A percentile compares a stretch with the other conserved stretches of the same genome.
Conservation (phyloP, 1,284 basidiomycete genomes). For the Naganishia liquefaciens region DNA sequence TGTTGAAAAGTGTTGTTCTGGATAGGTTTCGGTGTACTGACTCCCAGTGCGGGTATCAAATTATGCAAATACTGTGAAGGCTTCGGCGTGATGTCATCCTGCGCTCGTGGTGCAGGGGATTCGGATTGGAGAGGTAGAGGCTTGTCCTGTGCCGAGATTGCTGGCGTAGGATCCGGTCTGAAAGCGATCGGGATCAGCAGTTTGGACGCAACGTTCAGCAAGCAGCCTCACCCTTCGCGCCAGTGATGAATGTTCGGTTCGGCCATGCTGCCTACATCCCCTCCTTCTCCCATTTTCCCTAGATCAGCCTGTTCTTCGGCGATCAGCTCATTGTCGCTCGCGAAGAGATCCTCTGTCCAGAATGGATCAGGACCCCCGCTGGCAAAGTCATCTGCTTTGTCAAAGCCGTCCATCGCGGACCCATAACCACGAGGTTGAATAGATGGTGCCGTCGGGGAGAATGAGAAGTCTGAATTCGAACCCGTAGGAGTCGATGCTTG, state of each 20-base stretch:
- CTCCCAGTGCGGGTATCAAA: constrained; percentile 22
- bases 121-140: constrained; percentile 24
- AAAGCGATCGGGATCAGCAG: not conserved
- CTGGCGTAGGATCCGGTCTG: constrained; percentile 12
- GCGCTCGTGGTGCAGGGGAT: constrained; percentile 16
- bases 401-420: constrained; percentile 7
- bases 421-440: constrained; percentile 3
- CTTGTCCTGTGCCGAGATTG: not conserved
- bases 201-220: not conserved
- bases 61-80: constrained; percentile 8
- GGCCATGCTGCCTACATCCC: not conserved
- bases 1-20: constrained; percentile 7
- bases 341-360: constrained; percentile 31
- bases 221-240: constrained; percentile 23
- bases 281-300: constrained; percentile 18
- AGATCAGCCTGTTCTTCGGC: constrained; percentile 21
- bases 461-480: constrained; percentile 6
- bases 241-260: constrained; percentile 17
- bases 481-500: constrained; percentile 22
- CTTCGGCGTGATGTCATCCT: constrained; percentile 24
- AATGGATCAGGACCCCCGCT: constrained; percentile 23
- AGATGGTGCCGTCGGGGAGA: constrained; percentile 2
- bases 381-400: not conserved
- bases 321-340: constrained; percentile 11
- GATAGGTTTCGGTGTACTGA: constrained; percentile 20